Evolutionary conservation across 2,329 filamentous ascomycete species (phyloP), one percentile per base, ranked within the genome.

Genomic region (Didymella sp.): DNA sequence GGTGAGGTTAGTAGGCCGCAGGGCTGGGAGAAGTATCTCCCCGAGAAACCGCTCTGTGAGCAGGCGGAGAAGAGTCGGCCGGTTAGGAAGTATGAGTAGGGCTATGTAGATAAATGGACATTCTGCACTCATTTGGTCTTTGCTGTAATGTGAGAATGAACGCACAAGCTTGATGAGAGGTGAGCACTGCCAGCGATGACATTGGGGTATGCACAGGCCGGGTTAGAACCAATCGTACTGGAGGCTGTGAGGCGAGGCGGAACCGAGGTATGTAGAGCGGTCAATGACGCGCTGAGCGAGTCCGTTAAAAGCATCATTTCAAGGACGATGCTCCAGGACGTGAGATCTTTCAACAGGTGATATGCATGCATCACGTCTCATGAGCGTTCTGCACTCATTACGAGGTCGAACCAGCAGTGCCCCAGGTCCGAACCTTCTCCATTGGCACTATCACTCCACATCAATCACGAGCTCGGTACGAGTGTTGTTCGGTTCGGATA

Each of bases 1-100:
- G 95, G 95, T 3, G 85, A 83, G 73, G 85, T 98, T 13, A 82
- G 86, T 74, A 78, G 80, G 62, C 81, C 86, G 58, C 82, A 85
- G 56, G 80, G 87, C 80, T 81, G 88, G 72, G 82, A 89, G 70
- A 85, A 84, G 51, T 76, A 75, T 61, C 63, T 78, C 77, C 85
- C 85, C 5, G 80, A 80, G 69, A 84, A 84, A 71, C 78, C 82
- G 74, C 78, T 96, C 66, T 97, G 93, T 78, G 85, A 86, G 67
- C 76, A 80, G 64, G 93, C 92, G 38, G 81, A 85, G 71, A 86
- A 89, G 75, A 83, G 84, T 66, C 79, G 87, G 64, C 89, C 88
- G n/a, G 81, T 79, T 59, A 70, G 78, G 67, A 77, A 75, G 65
- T 71, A 72, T 51, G 63, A 66, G 51, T 60, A 58, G 51, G 38